Evolutionary conservation across 176 grass and related monocot species (phyloP), one percentile per base, ranked within the genome.

Genomic region (Phyllostachys edulis): DNA sequence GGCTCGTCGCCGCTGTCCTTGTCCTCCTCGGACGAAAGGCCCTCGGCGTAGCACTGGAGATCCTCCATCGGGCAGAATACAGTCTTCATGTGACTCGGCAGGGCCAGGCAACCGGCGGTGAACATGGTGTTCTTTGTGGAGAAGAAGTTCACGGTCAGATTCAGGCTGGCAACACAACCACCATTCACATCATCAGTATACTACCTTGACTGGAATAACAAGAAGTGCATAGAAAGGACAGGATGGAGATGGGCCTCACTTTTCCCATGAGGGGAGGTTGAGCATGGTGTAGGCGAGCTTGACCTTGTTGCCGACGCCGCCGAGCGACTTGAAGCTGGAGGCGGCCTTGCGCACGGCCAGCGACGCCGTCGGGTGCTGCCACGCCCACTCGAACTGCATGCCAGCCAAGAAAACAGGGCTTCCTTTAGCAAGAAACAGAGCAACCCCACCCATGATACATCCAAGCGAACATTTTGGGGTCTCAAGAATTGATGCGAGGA

Each of bases 351-450:
- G 94, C 20, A 96, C 96, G 26, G 96, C 93, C 64, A 94, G 65
- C 15, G 96, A 98, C 75, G 92, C 88, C 36, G 11, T 89, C 10
- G 96, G 96, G 63, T 98, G 93, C 75, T 98, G 96, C 96, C 96
- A 98, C 37, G 96, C 96, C 96, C 93, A 98, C 83, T 98, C 96
- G 84, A 98, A 98, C 93, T 98, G 77, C 93, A 86, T 10, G 63
- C 67, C n/a, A 3, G 36, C 14, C 63, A 62, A 7, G 20, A 86
- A 29, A 80, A 64, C 32, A 23, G 59, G 12, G 40, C 10, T 61
- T 42, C 36, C 20, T 66, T 76, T 27, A 39, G 4, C 16, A 27
- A 85, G 49, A 68, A 54, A 5, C 49, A 26, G 64, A 71, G 36
- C 0, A 50, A 50, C 47, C 17, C 51, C n/a, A 36, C 10, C 38